A percentile compares a stretch with the other conserved stretches of the same genome.
These are phyloP conservation scores for Vigna trinervia DNA, from an alignment of 306 rosid species.

Conservation along the genomic window DNA sequence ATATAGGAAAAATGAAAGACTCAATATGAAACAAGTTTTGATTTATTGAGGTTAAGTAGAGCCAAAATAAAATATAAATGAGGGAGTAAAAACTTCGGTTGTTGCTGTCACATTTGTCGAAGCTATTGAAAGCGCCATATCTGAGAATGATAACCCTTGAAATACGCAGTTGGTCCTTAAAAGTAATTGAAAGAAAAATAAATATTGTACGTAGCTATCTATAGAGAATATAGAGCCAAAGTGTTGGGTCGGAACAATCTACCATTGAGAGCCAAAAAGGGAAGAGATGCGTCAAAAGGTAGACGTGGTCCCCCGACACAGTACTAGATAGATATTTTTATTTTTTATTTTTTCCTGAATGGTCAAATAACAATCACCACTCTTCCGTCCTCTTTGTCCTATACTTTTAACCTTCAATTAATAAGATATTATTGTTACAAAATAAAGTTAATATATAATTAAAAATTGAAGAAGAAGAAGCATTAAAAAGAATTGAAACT, in stretches of 20 bases:
- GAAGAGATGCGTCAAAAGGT: conserved; percentile 56
- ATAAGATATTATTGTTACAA: background rate
- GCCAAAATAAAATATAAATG: background rate
- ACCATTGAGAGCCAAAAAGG: conserved; percentile 43
- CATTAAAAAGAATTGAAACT: too few relatives aligned
- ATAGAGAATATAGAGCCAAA: conserved; percentile 14
- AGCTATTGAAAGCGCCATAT: background rate
- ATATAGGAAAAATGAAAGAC: too few relatives aligned
- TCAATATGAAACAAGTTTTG: too few relatives aligned
- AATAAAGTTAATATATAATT: too few relatives aligned
- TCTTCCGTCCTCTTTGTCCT: background rate
- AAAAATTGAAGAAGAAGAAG: too few relatives aligned
- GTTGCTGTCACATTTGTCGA: background rate
- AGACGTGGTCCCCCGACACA: conserved; percentile 57
- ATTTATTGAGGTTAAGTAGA: background rate
- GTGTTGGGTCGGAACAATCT: conserved; percentile 1
- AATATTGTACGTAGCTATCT: background rate
- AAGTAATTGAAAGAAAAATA: background rate
- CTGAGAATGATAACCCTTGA: background rate
- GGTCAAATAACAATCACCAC: conserved; percentile 45
- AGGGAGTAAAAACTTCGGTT: too few relatives aligned
- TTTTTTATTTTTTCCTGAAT: too few relatives aligned
- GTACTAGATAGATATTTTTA: background rate
- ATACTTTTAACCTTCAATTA: background rate
- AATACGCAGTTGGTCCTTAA: background rate